phyloP scores from a whole-genome alignment of 768 basidiomycete species.

The Suillus subaureus region DNA sequence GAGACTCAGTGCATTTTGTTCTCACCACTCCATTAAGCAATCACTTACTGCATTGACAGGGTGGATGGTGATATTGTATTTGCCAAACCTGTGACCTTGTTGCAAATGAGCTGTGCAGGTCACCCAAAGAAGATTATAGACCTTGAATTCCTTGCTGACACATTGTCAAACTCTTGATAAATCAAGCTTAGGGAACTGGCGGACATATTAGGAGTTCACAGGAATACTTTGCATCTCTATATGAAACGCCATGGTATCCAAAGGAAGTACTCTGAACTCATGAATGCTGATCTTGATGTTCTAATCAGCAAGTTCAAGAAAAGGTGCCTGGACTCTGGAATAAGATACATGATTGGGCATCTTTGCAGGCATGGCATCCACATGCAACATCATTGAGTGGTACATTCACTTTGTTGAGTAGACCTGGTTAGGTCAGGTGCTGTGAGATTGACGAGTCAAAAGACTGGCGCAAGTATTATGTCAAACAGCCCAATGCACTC shows the following conservation, averaged over 20 bases:
- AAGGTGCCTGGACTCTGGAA: neutral
- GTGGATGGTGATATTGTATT: too few species aligned
- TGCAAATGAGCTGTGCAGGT: too few species aligned
- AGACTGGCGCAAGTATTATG: neutral
- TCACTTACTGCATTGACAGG: too few species aligned
- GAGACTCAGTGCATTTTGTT: too few species aligned
- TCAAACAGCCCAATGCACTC: neutral
- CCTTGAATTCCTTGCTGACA: too few species aligned
- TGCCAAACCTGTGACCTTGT: too few species aligned
- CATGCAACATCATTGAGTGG: neutral
- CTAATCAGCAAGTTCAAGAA: neutral
- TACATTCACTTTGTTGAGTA: neutral
- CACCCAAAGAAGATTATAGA: too few species aligned
- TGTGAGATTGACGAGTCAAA: neutral
- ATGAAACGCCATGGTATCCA: neutral
- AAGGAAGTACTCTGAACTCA: neutral
- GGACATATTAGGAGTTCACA: neutral
- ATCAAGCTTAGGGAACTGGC: neutral
- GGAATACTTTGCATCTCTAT: neutral
- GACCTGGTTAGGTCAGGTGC: neutral
- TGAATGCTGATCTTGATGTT: neutral
- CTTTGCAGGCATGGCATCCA: neutral
- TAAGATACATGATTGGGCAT: neutral
- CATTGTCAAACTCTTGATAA: too few species aligned
- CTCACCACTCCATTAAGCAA: too few species aligned